Evolutionary conservation across 257 asterid species (phyloP), one percentile per base, ranked within the genome.

Genomic region (Eustoma russellianum): DNA sequence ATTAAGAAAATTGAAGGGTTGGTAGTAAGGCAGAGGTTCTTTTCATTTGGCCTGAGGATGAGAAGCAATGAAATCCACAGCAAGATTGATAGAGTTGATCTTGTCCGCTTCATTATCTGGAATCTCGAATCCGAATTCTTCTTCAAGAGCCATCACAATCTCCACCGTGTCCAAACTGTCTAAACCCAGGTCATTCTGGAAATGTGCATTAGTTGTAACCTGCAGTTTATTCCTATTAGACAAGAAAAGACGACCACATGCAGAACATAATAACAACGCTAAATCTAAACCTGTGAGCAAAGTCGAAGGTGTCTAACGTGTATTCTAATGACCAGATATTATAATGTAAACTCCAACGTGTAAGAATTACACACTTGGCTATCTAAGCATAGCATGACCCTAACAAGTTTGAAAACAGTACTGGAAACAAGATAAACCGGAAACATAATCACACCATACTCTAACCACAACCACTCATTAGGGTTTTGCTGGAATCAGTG

Each of bases 111-210:
- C 80, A 40, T 63, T 63, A 53, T 70, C 74, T 0, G 77, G 80
- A 56, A 74, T 74, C 62, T 74, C 80, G 53, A 66, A 74, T 17
- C 69, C 66, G 34, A 73, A 68, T 65, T 73, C 79, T 54, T 69
- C 79, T 73, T 73, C 79, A 53, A 73, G 48, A 11, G 74, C 74
- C 80, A 74, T 70, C 55, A 70, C 71, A 3, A 74, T 16, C 58
- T 70, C 77, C 44, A 74, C 69, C 0, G 68, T 49, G 49, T 74
- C 80, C 52, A 74, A 53, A 55, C 80, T 74, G 52, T 74, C 80
- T 50, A 74, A 56, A 7, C 80, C 80, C 11, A 74, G 80, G 60
- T 74, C 80, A 33, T 70, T 74, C 57, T 74, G 68, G 62, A 74
- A 74, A 61, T 74, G 77, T 19, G 74, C 76, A 55, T 33, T 45